Evolutionary conservation across 257 asterid species (phyloP), one percentile per base, ranked within the genome.

Genomic region (Plectranthus barbatus): DNA sequence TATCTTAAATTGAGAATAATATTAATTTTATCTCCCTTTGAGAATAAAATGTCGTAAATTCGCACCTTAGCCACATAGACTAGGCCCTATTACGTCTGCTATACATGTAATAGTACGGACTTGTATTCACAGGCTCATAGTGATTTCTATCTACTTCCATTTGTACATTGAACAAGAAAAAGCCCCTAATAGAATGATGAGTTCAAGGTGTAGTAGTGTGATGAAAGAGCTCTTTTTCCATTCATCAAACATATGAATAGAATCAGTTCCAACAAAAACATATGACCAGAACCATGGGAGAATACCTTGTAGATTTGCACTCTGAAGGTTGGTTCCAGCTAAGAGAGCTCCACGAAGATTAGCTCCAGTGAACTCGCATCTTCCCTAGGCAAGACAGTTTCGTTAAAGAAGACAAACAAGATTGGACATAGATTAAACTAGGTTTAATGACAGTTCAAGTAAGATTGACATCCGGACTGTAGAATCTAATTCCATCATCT

Each of bases 321-420:
- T 91, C 72, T 84, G 96, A 54, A 91, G 94, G 71, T 80, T 86
- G 72, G 98, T 91, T 51, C 98, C 98, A 56, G 96, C 94, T 81
- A 91, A 80, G 56, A 91, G 75, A 57, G 98, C 94, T 55, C 92
- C 88, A 45, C 94, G 95, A 56, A 91, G 98, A 84, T 91, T 88
- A 69, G 98, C 98, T 60, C 95, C 96, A 31, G 92, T 88, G 67
- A 91, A 91, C 59, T 91, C 98, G 65, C 98, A 91, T 81, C 97
- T 90, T 81, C 78, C 78, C 79, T 68, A 77, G 86, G 79, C 78
- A 66, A 77, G 17, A 78, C 44, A 69, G 68, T 71, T 62, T 63
- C 66, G 74, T 67, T 40, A 46, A 69, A 71, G 72, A 68, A 39
- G 47, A 74, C 24, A 64, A 67, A 40, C 54, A 62, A 56, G 72